Base-by-base conservation (phyloP, 1,284 basidiomycete genomes). In the Apiotrichum laibachii region DNA sequence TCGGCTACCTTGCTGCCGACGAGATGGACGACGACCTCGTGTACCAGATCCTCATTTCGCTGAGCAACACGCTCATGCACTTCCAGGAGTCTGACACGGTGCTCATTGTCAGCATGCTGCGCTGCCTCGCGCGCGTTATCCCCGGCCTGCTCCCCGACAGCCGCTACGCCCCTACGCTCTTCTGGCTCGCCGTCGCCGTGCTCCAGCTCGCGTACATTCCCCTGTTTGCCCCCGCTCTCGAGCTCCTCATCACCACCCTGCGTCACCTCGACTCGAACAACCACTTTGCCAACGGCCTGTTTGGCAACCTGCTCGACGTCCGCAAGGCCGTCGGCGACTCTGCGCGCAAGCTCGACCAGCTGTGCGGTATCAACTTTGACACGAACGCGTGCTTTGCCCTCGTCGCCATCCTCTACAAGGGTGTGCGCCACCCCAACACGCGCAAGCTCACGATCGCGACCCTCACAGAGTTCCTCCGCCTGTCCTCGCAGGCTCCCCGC, bases 171-270 rank as follows among this genome's bases (percentile, higher is more conserved):
- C 79, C 83, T 19, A 85, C 85, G 60, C 80, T 93, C 16, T 90
- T 92, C 79, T 93, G 92, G 91, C 80, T 93, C 11, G 88, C 88
- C 2, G 86, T 93, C 35, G 86, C 87, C 21, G 81, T 93, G 21
- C 81, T 93, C 13, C 87, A 92, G 74, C 86, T 87, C 16, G 86
- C 87, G 55, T 85, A 88, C 69, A 82, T 86, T 53, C 82, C 85
- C 7, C 84, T 90, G 63, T 92, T 88, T 66, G 80, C 82, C 12
- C 82, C 85, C 1, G 85, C 88, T 0, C 77, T 90, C 46, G 85
- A 88, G 65, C 84, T 84, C 18, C 84, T 94, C 77, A 82, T 69
- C 33, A 67, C 69, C 16, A 63, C 70, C 9, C 58, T 77, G 19
- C 60, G 59, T 66, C 77, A 46, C 83, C 87, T 67, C 83, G 82